These are phyloP conservation scores for Musa acuminata DNA, from an alignment of 176 grass and related monocot species.

Conservation along the genomic window DNA sequence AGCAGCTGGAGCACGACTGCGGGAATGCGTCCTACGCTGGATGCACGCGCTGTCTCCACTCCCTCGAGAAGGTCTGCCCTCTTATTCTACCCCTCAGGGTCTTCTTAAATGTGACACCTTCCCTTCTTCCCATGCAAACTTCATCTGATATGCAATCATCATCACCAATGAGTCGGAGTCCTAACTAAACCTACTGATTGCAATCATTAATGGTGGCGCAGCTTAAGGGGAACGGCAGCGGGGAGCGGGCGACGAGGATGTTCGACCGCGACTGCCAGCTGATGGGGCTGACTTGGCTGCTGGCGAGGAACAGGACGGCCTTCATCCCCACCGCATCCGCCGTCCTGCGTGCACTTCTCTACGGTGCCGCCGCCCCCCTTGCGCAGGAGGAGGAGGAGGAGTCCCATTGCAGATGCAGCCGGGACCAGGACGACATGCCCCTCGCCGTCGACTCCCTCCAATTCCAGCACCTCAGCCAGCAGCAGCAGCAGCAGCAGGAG, in stretches of 20 bases:
- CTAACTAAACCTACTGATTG: not conserved
- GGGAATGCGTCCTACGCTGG: conserved; percentile 85
- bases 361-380: conserved; percentile 42
- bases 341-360: conserved; percentile 88
- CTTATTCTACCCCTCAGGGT: too few species aligned
- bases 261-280: conserved; percentile 95
- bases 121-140: too few species aligned
- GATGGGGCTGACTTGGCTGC: conserved; percentile 95
- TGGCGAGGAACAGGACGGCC: conserved; percentile 72
- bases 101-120: too few species aligned
- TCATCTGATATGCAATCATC: too few species aligned
- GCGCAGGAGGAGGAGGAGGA: conserved; percentile 22
- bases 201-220: conserved; percentile 1
- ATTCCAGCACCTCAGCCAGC: conserved; percentile 38
- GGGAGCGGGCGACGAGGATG: conserved; percentile 62
- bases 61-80: conserved; percentile 64
- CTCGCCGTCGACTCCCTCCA: conserved; percentile 95
- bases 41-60: conserved; percentile 82
- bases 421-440: conserved; percentile 97
- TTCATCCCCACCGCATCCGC: conserved; percentile 98
- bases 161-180: not conserved
- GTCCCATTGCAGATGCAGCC: conserved; percentile 48
- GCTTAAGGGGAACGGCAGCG: conserved; percentile 46
- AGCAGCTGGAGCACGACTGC: conserved; percentile 79
- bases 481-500: not conserved